Conservation (phyloP, 2,329 filamentous ascomycete species). For the Exophiala bonariae region DNA sequence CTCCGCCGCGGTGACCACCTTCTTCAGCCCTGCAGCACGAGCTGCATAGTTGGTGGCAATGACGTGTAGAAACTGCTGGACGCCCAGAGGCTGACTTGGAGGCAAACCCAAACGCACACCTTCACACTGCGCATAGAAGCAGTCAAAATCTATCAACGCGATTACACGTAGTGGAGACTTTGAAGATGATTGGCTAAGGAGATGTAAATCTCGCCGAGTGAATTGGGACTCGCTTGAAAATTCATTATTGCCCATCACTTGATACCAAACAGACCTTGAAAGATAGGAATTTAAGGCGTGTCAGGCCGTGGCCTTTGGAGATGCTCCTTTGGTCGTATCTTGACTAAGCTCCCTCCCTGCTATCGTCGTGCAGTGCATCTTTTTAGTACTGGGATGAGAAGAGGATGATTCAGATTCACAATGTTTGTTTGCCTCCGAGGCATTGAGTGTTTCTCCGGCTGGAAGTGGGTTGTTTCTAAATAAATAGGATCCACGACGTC, state of each 20-base stretch:
- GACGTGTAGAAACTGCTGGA: constrained; percentile 90
- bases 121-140: constrained; percentile 95
- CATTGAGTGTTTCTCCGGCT: no score
- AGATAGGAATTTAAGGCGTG: no score
- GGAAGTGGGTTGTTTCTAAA: no score
- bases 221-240: constrained; percentile 60
- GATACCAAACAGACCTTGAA: neutral
- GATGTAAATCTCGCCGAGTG: constrained; percentile 78
- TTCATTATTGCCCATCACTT: neutral
- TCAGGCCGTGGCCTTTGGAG: no score
- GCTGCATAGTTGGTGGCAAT: constrained; percentile 96
- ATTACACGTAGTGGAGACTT: constrained; percentile 80
- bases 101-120: constrained; percentile 77
- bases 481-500: no score
- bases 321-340: no score
- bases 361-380: no score
- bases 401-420: no score
- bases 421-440: no score
- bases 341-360: no score
- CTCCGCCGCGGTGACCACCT: constrained; percentile 76
- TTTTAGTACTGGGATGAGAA: no score
- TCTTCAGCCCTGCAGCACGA: constrained; percentile 71
- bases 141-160: constrained; percentile 90
- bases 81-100: constrained; percentile 77
- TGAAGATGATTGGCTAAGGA: constrained; percentile 68